Evolutionary conservation across 345 rosid species (phyloP), one percentile per base, ranked within the genome.

Genomic region (Camelina laxa): DNA sequence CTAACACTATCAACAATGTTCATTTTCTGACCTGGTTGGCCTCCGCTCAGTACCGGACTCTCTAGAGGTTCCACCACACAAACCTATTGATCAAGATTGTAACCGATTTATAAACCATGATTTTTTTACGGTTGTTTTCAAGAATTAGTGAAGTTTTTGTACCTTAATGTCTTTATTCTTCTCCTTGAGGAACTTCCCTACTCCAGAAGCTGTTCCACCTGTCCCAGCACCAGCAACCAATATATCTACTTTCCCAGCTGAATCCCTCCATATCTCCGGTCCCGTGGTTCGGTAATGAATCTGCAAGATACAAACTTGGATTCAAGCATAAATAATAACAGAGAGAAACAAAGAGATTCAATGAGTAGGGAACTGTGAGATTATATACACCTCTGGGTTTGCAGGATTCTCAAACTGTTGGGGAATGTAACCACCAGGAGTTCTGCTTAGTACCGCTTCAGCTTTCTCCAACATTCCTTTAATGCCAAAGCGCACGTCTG

Each of bases 231-330:
- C 96, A n/a, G 88, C 64, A 2, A 86, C 69, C 14, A 86, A 31
- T 13, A 78, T 83, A 78, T 89, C 91, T 20, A 85, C 84, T 73
- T 82, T 79, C 58, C 86, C 92, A 9, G 69, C 83, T 1, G 88
- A 70, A 51, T 77, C 91, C 50, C 59, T 84, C 94, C 94, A 89
- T 68, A 87, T 84, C 75, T 89, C 94, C 4, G 88, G 91, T 7
- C 89, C 89, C 3, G 91, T 85, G 44, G 91, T 86, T 69, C 75
- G 80, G 67, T 86, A 92, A 76, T 92, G 98, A 21, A 86, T 83
- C 98, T 90, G 19, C 75, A 56, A 67, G 59, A 76, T 45, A 70
- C 31, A 62, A 11, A 9, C 35, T 27, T n/a, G 36, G 2, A 47
- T 44, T 27, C 38, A 71, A 21, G 9, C 3, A 27, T 10, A 24